Percentiles rank a stretch among this genome's conserved stretches.
Conservation (phyloP, 1,284 basidiomycete genomes). For the Marasmius sp. region DNA sequence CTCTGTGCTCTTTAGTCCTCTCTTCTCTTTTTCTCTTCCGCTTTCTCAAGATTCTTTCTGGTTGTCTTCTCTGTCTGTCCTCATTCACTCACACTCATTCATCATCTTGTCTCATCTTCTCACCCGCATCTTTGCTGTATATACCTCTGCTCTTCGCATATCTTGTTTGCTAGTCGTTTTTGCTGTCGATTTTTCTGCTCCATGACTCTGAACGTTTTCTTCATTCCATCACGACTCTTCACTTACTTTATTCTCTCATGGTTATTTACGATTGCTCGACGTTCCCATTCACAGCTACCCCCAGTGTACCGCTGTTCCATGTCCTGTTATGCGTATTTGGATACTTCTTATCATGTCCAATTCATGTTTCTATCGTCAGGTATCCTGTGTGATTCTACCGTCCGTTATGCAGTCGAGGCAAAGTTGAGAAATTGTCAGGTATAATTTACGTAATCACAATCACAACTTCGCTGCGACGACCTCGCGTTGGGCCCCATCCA, state of each 20-base stretch:
- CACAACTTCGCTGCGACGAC: background rate
- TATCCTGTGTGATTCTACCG: background rate
- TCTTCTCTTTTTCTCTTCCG: background rate
- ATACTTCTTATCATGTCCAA: background rate
- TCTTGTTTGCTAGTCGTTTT: slow-evolving; percentile 1
- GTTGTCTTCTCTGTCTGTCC: background rate
- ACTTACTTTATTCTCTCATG: background rate
- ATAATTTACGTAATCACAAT: background rate
- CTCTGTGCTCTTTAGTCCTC: background rate
- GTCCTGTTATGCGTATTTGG: background rate
- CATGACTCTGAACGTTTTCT: background rate
- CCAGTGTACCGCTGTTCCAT: background rate
- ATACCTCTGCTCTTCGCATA: background rate
- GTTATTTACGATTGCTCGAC: background rate
- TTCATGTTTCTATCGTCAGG: background rate
- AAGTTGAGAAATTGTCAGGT: background rate
- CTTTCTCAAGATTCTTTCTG: background rate
- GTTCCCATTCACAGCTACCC: background rate
- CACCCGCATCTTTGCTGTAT: background rate
- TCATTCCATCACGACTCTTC: background rate
- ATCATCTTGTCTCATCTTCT: background rate
- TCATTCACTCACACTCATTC: background rate
- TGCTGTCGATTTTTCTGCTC: slow-evolving; percentile 1
- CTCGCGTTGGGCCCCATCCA: background rate
- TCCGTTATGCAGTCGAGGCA: background rate